Base-by-base conservation (phyloP, 805 yeast genomes). In the Saturnispora diversa region DNA sequence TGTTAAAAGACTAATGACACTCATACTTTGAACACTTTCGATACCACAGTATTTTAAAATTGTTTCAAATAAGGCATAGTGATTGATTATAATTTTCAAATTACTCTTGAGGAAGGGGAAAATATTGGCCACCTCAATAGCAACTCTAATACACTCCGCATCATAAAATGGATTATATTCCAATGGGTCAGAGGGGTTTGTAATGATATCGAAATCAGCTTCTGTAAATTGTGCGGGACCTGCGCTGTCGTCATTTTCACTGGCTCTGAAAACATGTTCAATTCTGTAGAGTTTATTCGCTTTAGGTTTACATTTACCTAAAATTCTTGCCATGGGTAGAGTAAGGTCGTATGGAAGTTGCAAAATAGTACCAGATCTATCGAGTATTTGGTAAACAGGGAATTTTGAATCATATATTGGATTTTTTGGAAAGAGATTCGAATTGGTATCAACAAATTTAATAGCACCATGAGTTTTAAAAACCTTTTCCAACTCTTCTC, bases 291-390 rank as follows among this genome's bases (percentile, higher is more conserved):
- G 65, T 56, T 90, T 88, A 40, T 65, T 64, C 3, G 71, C 63
- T 2, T 75, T 65, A 2, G 68, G 48, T 15, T 69, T 70, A n/a
- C 68, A 65, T 41, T 81, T 75, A 2, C 96, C 87, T 24, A 92
- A 59, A 37, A 77, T 68, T 49, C 97, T 68, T 0, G 98, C 98
- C 66, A 83, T 74, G 0, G 99, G 97, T 25, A 88, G 64, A 0
- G 94, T 84, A 46, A 88, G 66, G 56, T 92, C 98, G 54, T 83
- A 87, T 2, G 96, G 94, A 25, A 92, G 62, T 49, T 88, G 95
- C 25, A 92, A 63, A 3, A 92, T 90, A 0, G 87, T 76, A 0
- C 99, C 99, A 23, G 85, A 79, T 38, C 75, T 70, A 53, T 90
- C 97, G 39, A 92, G 62, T 1, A 92, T 72, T 51, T 88, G 92